A percentile compares a stretch with the other conserved stretches of the same genome.
Conservation (phyloP, 305 asterid genomes). For the Fraxinus ornus region DNA sequence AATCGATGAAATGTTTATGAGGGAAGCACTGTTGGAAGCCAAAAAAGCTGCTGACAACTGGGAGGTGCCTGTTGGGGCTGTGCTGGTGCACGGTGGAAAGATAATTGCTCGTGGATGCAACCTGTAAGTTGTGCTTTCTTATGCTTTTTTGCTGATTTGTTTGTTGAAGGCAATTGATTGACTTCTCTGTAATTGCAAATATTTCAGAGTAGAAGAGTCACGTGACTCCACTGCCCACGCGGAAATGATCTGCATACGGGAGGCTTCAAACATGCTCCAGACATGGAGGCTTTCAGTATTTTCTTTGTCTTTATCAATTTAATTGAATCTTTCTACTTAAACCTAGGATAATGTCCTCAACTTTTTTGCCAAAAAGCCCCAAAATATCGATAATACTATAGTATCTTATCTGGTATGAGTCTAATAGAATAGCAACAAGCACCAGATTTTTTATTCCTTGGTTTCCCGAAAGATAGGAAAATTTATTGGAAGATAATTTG, state of each 20-base stretch:
- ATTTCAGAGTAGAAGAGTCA: slow-evolving; percentile 82
- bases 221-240: slow-evolving; percentile 99
- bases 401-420: neutral
- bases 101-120: slow-evolving; percentile 93
- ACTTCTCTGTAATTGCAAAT: slow-evolving; percentile 15
- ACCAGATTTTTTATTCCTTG: neutral
- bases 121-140: slow-evolving; percentile 59
- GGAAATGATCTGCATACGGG: slow-evolving; percentile 90
- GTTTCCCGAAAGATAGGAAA: neutral
- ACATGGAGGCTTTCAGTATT: slow-evolving; percentile 96
- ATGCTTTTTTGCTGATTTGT: slow-evolving; percentile 20
- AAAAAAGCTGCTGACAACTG: slow-evolving; percentile 85
- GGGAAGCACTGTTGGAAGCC: slow-evolving; percentile 91
- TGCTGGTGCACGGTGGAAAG: slow-evolving; percentile 78
- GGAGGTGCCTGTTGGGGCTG: slow-evolving; percentile 99
- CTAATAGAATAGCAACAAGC: neutral
- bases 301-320: slow-evolving; percentile 20
- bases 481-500: neutral
- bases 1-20: slow-evolving; percentile 81
- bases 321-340: slow-evolving; percentile 19
- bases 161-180: slow-evolving; percentile 13
- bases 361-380: neutral
- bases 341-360: neutral
- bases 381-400: neutral
- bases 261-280: slow-evolving; percentile 72